Base-by-base conservation (phyloP, 2,329 filamentous ascomycete genomes). In the Akanthomyces uredinophilus region DNA sequence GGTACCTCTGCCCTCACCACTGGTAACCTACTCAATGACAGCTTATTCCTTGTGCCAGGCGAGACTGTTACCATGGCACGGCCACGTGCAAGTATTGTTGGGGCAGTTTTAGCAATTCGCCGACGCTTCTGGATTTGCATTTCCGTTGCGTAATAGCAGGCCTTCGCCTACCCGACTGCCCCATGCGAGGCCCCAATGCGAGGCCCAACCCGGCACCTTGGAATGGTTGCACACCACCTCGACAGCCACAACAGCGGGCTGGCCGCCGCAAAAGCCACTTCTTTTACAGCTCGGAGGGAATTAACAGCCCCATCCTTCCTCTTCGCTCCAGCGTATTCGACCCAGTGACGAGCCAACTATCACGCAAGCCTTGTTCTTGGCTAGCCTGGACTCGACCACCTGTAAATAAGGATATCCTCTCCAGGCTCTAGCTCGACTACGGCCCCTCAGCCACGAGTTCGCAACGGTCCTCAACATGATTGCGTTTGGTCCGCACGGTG, bases 91-190 rank as follows among this genome's bases (percentile, higher is more conserved):
- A 35, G 29, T 27, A n/a, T 27, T 13, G 27, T 29, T 29, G 6
- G 27, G 27, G 27, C 27, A 4, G 14, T 10, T 46, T 16, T 35
- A 3, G 41, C 13, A 39, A n/a, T 49, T 27, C 27, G 16, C 44
- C 27, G 10, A 37, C 18, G 53, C 11, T 56, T 16, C 14, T 29
- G 27, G 14, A 49, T 6, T 11, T 24, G 46, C 32, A 20, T 59
- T 51, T 41, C 10, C 46, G 24, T 59, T 59, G 56, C 56, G 56
- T 59, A 59, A 59, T 59, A 24, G 35, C 27, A 44, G 55, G 20
- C 32, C 32, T 55, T 24, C 52, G 32, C 37, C 52, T 44, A 37
- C 35, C 11, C 18, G n/a, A 57, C 39, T 3, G n/a, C 53, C 43
- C 53, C n/a, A 46, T 37, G 41, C n/a, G 29, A 37, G n/a, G 20